These are phyloP conservation scores for Mercurialis annua DNA, from an alignment of 345 rosid species.

Conservation along the genomic window DNA sequence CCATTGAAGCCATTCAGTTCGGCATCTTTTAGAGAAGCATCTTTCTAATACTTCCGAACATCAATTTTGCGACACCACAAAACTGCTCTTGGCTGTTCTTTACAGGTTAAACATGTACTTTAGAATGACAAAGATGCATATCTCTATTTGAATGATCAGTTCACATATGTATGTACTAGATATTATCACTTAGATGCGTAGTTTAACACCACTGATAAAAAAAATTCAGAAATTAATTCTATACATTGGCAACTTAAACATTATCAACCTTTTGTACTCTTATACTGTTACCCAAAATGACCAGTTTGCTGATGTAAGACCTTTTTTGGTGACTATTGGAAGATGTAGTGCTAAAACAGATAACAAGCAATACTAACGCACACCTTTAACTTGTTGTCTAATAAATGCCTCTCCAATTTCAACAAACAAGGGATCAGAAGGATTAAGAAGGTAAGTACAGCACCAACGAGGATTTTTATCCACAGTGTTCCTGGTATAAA, in stretches of 20 bases:
- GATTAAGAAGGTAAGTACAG: slow-evolving; percentile 90
- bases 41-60: neutral
- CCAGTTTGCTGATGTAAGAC: neutral
- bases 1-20: neutral
- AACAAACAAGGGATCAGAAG: slow-evolving; percentile 81
- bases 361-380: neutral
- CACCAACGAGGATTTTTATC: slow-evolving; percentile 85
- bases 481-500: slow-evolving; percentile 78
- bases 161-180: neutral
- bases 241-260: neutral
- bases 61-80: neutral
- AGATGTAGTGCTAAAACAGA: neutral
- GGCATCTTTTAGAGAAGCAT: neutral
- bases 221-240: neutral
- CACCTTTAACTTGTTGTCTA: slow-evolving; percentile 70
- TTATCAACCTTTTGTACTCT: neutral
- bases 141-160: neutral
- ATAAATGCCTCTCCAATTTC: slow-evolving; percentile 88
- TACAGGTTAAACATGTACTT: neutral
- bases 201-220: neutral
- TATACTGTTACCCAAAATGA: neutral
- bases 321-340: neutral
- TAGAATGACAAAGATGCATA: neutral
- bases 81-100: neutral
- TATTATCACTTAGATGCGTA: neutral